Conservation (phyloP, 2,329 filamentous ascomycete species). For the Dactylella cylindrospora region DNA sequence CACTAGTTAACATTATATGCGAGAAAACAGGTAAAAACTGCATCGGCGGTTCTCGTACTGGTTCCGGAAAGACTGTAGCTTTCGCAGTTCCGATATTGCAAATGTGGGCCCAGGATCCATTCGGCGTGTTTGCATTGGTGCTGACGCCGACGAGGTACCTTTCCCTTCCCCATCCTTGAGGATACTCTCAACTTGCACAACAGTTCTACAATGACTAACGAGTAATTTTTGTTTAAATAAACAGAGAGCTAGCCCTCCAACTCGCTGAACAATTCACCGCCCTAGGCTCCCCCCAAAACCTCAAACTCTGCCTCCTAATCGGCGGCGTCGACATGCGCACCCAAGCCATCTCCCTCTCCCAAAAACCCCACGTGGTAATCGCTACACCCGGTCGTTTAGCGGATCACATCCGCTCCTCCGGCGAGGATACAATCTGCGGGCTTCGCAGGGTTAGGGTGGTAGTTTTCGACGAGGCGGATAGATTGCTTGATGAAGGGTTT, state of each 20-base stretch:
- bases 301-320: slow-evolving; percentile 87
- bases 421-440: slow-evolving; percentile 83
- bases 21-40: slow-evolving; percentile 67
- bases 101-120: slow-evolving; percentile 87
- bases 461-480: slow-evolving; percentile 93
- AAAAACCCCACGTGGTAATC: slow-evolving; percentile 86
- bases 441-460: slow-evolving; percentile 78
- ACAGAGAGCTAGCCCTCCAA: slow-evolving; percentile 83
- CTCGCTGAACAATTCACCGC: slow-evolving; percentile 96
- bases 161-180: not conserved
- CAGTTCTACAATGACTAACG: not conserved
- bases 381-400: slow-evolving; percentile 90
- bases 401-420: slow-evolving; percentile 88
- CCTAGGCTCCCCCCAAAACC: slow-evolving; percentile 79
- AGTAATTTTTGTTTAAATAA: not conserved
- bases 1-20: not conserved
- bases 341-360: slow-evolving; percentile 80
- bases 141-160: slow-evolving; percentile 77
- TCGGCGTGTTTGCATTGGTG: slow-evolving; percentile 84
- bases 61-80: slow-evolving; percentile 95
- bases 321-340: slow-evolving; percentile 89
- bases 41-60: slow-evolving; percentile 90
- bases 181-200: not conserved
- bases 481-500: slow-evolving; percentile 62
- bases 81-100: slow-evolving; percentile 94